Percentiles rank a stretch among this genome's conserved stretches.
phyloP scores from a whole-genome alignment of 1,284 basidiomycete genomes.

The Apiotrichum veenhuisii region DNA sequence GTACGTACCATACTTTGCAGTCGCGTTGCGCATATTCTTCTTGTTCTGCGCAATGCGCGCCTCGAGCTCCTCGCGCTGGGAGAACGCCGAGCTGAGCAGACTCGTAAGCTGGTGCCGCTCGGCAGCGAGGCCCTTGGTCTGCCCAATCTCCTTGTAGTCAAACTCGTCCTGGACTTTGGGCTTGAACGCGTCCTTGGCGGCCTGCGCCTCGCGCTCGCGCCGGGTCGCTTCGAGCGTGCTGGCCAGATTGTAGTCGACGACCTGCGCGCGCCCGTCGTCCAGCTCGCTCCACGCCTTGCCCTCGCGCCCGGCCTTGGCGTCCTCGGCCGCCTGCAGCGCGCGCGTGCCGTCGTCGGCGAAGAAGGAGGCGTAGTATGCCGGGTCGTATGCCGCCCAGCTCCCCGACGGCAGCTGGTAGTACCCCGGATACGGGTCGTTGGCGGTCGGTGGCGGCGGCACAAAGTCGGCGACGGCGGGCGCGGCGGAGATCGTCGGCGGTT shows the following conservation, averaged over 20 bases:
- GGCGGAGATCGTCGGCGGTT: constrained; percentile 36
- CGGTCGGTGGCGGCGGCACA: constrained; percentile 68
- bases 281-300: constrained; percentile 45
- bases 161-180: constrained; percentile 35
- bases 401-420: constrained; percentile 82
- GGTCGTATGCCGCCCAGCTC: constrained; percentile 71
- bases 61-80: constrained; percentile 43
- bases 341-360: constrained; percentile 25
- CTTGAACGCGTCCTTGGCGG: constrained; percentile 30
- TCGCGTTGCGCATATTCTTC: constrained; percentile 43
- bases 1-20: constrained; percentile 45
- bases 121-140: constrained; percentile 45
- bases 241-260: constrained; percentile 38
- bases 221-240: constrained; percentile 30
- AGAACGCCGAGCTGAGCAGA: constrained; percentile 41
- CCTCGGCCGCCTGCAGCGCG: constrained; percentile 5
- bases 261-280: constrained; percentile 22
- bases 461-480: constrained; percentile 55
- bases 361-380: constrained; percentile 69
- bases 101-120: constrained; percentile 48
- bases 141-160: constrained; percentile 45
- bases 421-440: constrained; percentile 74
- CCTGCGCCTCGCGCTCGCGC: constrained; percentile 8
- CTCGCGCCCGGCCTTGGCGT: constrained; percentile 15
- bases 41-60: constrained; percentile 46